Base-by-base conservation (phyloP, 2,329 filamentous ascomycete species). In the Thermoascus crustaceus region DNA sequence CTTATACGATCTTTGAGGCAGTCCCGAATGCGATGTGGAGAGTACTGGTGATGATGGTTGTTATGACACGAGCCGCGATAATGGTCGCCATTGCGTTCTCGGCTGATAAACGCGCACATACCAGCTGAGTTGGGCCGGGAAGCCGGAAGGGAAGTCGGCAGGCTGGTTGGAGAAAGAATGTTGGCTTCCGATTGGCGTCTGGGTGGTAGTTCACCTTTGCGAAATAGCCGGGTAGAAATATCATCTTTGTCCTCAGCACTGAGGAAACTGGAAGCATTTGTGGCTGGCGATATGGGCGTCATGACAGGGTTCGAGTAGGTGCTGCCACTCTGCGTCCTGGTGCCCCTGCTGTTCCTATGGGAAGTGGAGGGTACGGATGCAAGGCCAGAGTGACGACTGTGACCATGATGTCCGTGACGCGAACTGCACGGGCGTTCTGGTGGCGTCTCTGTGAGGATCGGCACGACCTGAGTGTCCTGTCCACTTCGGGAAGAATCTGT, bases 221-320 rank as follows among this genome's bases (percentile, higher is more conserved):
- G 51, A 17, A 50, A 46, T 8, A 53, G 46, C 38, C 50, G 51
- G 30, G 54, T 53, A 13, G 50, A 48, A 14, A 45, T 41, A 21
- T 44, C 34, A 2, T 51, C 52, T 31, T 58, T 60, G 30, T 66
- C 62, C 22, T 65, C 62, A 14, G 55, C 48, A 31, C 61, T 64
- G 20, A 66, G 47, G 18, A 66, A 57, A 38, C 64, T 67, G 21
- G 63, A 64, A 11, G 62, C 63, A 38, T 67, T 65, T n/a, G 64
- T 67, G 7, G 57, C 54, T 1, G 60, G 61, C 4, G 62, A 65
- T 4, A 61, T 57, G 1, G 62, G 60, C 1, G 62, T 61, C 48
- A 60, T 57, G 16, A 48, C 47, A 9, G 54, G 61, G 39, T 64
- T 64, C 32, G 62, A 64, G 39, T 64, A 60, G 4, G 60, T 60